These are phyloP conservation scores for Eucalyptus marginata DNA, from an alignment of 345 rosid genomes.

Conservation along the genomic window DNA sequence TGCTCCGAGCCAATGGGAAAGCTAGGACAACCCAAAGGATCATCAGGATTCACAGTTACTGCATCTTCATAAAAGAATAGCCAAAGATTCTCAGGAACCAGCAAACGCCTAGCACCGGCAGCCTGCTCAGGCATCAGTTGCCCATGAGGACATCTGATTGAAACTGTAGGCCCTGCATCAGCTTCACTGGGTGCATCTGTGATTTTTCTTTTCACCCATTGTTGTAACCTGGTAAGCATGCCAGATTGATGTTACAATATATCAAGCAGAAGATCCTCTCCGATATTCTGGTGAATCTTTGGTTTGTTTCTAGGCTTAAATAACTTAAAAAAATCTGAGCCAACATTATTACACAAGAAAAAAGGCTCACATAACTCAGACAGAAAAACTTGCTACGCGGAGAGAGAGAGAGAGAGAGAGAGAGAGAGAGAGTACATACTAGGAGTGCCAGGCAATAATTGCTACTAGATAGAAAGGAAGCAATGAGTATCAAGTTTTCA, in stretches of 20 bases:
- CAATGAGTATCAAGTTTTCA: background rate
- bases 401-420: background rate
- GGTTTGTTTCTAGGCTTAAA: background rate
- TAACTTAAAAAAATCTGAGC: background rate
- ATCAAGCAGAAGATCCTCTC: background rate
- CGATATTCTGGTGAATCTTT: background rate
- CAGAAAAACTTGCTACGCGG: background rate
- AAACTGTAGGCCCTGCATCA: slow-evolving; percentile 74
- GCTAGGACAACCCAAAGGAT: slow-evolving; percentile 32
- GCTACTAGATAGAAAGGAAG: background rate
- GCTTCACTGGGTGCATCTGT: slow-evolving; percentile 87
- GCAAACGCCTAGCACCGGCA: slow-evolving; percentile 75
- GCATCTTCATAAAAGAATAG: slow-evolving; percentile 79
- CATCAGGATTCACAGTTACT: slow-evolving; percentile 46
- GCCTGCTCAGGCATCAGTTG: slow-evolving; percentile 81
- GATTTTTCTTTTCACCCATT: slow-evolving; percentile 89
- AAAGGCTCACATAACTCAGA: background rate
- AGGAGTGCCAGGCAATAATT: background rate
- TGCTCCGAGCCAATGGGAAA: slow-evolving; percentile 49
- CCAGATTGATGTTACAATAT: background rate
- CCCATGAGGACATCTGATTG: slow-evolving; percentile 74
- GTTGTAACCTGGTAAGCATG: slow-evolving; percentile 64
- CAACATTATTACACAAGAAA: background rate
- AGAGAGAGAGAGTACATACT: background rate
- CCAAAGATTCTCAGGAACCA: slow-evolving; percentile 87